phyloP scores from a whole-genome alignment of 805 yeast species.

The Zygosaccharomyces lentus region DNA sequence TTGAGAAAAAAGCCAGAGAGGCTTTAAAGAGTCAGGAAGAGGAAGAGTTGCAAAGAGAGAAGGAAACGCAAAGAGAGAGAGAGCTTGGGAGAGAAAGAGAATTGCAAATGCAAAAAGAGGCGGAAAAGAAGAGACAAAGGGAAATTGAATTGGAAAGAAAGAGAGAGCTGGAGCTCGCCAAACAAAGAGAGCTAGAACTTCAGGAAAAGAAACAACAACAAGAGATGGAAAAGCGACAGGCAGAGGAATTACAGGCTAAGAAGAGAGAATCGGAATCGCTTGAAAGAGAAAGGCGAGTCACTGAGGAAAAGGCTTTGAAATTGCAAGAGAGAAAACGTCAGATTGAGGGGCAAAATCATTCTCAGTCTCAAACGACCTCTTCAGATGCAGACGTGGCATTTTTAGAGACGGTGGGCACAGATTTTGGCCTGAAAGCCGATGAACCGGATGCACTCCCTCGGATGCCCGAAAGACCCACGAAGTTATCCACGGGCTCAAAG shows the following conservation, averaged over 20 bases:
- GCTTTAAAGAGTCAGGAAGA: background rate
- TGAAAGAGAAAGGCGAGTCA: background rate
- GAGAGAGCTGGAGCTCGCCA: background rate
- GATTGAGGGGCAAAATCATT: background rate
- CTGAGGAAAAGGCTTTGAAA: background rate
- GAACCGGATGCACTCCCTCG: background rate
- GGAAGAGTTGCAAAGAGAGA: background rate
- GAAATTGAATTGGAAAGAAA: background rate
- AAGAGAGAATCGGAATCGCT: conserved; percentile 2
- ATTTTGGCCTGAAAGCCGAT: background rate
- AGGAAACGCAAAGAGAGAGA: background rate
- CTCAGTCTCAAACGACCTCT: background rate
- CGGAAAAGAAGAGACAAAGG: background rate
- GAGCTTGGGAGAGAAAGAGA: background rate
- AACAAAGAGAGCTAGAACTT: background rate
- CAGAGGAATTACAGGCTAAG: background rate
- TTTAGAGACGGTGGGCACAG: background rate
- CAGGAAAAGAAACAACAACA: background rate
- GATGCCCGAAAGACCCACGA: background rate
- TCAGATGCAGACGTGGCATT: background rate
- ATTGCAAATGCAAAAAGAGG: background rate
- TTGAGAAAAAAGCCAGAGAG: background rate
- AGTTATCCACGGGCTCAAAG: background rate
- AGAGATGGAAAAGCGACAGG: background rate
- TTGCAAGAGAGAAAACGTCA: background rate